Base-by-base conservation (phyloP, 2,329 filamentous ascomycete species). In the Pleomassaria siparia region DNA sequence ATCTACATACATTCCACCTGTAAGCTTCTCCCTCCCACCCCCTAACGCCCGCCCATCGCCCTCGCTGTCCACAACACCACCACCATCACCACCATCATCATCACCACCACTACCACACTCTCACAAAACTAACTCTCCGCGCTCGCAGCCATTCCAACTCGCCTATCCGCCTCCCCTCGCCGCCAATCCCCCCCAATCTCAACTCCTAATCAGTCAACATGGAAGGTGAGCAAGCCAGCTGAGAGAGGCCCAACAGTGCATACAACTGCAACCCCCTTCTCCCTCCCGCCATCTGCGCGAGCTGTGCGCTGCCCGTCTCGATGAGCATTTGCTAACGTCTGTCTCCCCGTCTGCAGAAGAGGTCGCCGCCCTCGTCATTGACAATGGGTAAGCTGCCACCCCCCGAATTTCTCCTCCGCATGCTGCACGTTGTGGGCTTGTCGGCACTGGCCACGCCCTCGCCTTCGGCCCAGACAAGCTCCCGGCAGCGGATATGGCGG, bases 351-450 rank as follows among this genome's bases (percentile, higher is more conserved):
- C 51, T 80, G 78, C 75, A 97, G 94, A 99, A 86, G 94, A 99
- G 90, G 94, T 99, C 80, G 94, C 94, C 79, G 94, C 94, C 80
- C 91, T 99, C 89, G 94, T 99, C 80, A 97, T 99, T 82, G 94
- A 99, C 91, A 99, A 99, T 97, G 94, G 94, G 94, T 99, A 92
- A 89, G 91, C 82, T 79, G 70, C 42, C n/a, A 30, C 64, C 60
- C 63, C 60, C 59, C 51, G 55, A 55, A 65, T 72, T 66, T 60
- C 49, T 59, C 53, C 56, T 47, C 54, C 59, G 58, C 59, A 21
- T 30, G 59, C 66, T 67, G 66, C 61, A 61, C 64, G 67, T 60
- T 62, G 69, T 69, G 67, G 64, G 67, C 66, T 62, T 61, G 43
- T 60, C 61, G 54, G 60, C 59, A 53, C 46, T 50, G 52, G 47